Conservation (phyloP, 2,329 filamentous ascomycete genomes). For the Orbilia ellipsospora region DNA sequence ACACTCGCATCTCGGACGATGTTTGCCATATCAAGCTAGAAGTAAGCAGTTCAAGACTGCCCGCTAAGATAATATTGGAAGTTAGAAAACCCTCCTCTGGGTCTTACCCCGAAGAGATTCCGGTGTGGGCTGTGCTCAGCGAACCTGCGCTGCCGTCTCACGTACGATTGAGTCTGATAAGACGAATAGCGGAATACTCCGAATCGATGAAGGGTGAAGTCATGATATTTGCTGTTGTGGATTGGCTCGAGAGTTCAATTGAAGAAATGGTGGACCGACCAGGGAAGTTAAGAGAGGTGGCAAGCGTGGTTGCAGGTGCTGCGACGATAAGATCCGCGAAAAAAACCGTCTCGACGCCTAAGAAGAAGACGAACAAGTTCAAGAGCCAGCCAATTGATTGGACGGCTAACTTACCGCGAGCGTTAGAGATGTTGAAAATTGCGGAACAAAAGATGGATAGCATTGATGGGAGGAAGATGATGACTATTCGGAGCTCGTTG, state of each 20-base stretch:
- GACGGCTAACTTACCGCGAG: slow-evolving; percentile 70
- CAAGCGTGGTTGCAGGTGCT: slow-evolving; percentile 75
- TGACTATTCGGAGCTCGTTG: slow-evolving; percentile 75
- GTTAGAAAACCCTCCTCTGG: slow-evolving; percentile 71
- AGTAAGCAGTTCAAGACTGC: slow-evolving; percentile 62
- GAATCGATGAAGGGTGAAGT: slow-evolving; percentile 81
- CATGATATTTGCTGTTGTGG: slow-evolving; percentile 89
- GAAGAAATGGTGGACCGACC: slow-evolving; percentile 85
- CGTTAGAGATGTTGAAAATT: slow-evolving; percentile 68
- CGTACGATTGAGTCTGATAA: slow-evolving; percentile 87
- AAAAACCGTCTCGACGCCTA: slow-evolving; percentile 55
- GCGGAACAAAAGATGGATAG: slow-evolving; percentile 50
- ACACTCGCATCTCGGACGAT: slow-evolving; percentile 70
- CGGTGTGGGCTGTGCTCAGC: slow-evolving; percentile 71
- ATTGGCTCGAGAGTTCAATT: slow-evolving; percentile 90
- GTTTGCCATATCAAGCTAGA: slow-evolving; percentile 76
- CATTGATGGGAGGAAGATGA: slow-evolving; percentile 76
- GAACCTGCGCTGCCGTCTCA: slow-evolving; percentile 79
- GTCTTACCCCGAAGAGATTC: slow-evolving; percentile 76
- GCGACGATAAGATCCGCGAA: slow-evolving; percentile 61
- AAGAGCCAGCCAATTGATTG: slow-evolving; percentile 73
- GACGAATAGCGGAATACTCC: slow-evolving; percentile 78
- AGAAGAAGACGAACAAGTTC: slow-evolving; percentile 59
- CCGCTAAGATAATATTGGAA: slow-evolving; percentile 56
- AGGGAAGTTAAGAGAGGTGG: slow-evolving; percentile 84